Percentiles rank a stretch among this genome's conserved stretches.
Evolutionary conservation across 495 filamentous ascomycete genomes (phyloP).

Genomic region (Daldinia decipiens): DNA sequence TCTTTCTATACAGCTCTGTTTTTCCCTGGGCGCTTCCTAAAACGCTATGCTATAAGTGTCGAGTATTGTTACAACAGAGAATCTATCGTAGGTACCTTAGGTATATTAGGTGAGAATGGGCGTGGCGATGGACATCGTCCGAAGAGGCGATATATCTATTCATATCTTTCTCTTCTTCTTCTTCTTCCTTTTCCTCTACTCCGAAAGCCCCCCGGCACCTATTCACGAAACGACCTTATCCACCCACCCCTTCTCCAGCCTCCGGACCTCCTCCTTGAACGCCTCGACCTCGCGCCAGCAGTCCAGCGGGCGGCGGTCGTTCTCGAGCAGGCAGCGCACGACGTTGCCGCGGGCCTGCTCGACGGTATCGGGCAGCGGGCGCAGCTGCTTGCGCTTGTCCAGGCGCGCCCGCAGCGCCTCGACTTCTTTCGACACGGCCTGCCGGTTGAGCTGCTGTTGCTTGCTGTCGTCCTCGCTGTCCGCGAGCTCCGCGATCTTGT

Average conservation of each 20-base stretch:
- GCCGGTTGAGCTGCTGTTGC: slow-evolving; percentile 41
- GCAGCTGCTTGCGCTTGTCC: slow-evolving; percentile 76
- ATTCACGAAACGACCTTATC: slow-evolving; percentile 74
- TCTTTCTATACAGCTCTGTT: slow-evolving; percentile 45
- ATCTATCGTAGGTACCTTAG: slow-evolving; percentile 6
- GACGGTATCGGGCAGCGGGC: slow-evolving; percentile 68
- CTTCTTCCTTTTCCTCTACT: not conserved
- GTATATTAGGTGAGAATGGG: not conserved
- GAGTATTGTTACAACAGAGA: slow-evolving; percentile 45
- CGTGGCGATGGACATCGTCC: not conserved
- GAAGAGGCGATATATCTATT: not conserved
- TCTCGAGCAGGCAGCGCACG: slow-evolving; percentile 80
- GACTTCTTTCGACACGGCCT: slow-evolving; percentile 70
- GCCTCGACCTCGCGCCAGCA: slow-evolving; percentile 94
- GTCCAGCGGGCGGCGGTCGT: slow-evolving; percentile 91
- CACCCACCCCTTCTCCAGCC: slow-evolving; percentile 86
- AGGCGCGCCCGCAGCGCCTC: slow-evolving; percentile 78
- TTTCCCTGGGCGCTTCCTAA: slow-evolving; percentile 29
- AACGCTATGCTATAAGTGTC: slow-evolving; percentile 44
- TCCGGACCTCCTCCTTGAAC: slow-evolving; percentile 87
- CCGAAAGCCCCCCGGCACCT: not conserved
- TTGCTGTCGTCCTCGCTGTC: slow-evolving; percentile 21
- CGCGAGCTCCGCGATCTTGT: slow-evolving; percentile 62
- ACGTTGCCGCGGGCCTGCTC: slow-evolving; percentile 80
- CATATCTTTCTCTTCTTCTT: not conserved